Evolutionary conservation across 208 protist species (phyloP).

Genomic region (Crithidia sp.): DNA sequence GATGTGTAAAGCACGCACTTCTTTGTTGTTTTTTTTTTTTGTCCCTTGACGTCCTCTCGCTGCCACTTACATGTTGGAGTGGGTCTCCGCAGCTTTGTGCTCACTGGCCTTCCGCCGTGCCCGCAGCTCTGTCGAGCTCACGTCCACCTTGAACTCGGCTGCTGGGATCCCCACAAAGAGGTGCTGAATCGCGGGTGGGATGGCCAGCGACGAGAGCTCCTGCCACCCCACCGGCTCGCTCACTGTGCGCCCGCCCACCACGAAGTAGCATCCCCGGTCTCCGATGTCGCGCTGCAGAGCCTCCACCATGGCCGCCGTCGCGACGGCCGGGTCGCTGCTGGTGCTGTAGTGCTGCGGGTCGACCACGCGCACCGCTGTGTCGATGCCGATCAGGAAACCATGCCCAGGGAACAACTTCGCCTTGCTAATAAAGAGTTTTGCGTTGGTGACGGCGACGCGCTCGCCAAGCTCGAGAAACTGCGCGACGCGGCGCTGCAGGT

Average conservation of each 20-base stretch:
- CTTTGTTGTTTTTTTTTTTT: neutral
- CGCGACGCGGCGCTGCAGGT: slow-evolving; percentile 47
- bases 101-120: slow-evolving; percentile 8
- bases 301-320: slow-evolving; percentile 37
- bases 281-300: slow-evolving; percentile 34
- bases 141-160: slow-evolving; percentile 64
- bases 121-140: slow-evolving; percentile 78
- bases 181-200: slow-evolving; percentile 45
- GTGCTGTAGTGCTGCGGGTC: slow-evolving; percentile 71
- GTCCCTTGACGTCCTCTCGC: neutral
- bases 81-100: neutral
- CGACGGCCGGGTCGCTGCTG: slow-evolving; percentile 20
- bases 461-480: slow-evolving; percentile 56
- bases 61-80: neutral
- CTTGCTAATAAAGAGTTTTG: slow-evolving; percentile 72
- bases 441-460: slow-evolving; percentile 64
- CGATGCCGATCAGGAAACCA: slow-evolving; percentile 76
- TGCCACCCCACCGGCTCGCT: slow-evolving; percentile 39
- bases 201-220: slow-evolving; percentile 38
- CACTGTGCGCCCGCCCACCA: slow-evolving; percentile 44
- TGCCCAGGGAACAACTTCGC: slow-evolving; percentile 63
- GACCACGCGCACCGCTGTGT: slow-evolving; percentile 73
- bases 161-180: slow-evolving; percentile 60
- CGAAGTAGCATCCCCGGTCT: slow-evolving; percentile 44
- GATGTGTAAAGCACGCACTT: neutral